Base-by-base conservation (phyloP, 2,329 filamentous ascomycete genomes). In the Chlorencoelia australis region DNA sequence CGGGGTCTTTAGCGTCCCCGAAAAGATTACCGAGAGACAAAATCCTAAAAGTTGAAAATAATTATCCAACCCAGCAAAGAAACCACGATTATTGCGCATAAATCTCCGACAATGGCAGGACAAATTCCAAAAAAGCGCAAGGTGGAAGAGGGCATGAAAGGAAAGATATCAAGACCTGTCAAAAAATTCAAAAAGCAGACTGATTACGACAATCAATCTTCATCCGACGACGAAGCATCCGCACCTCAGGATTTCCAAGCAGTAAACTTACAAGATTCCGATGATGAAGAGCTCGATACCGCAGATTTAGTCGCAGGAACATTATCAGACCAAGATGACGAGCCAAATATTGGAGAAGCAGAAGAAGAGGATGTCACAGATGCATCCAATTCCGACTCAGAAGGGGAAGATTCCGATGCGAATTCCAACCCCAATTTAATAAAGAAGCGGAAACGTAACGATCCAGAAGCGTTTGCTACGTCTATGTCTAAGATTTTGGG, bases 401-500 rank as follows among this genome's bases (percentile, higher is more conserved):
- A 54, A 11, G 55, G 54, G 10, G 57, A 56, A 7, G 53, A 54
- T 17, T 54, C 60, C 2, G 58, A 57, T 6, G 56, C 56, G 17
- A 63, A 65, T 9, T 62, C 66, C 14, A 62, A 61, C 25, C 57
- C 55, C 39, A 62, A 63, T 33, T 54, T 57, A 27, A 58, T 63
- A 45, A 55, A 55, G 24, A 82, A 76, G 53, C 76, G 79, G 10
- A 96, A 96, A 64, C 81, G 88, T 55, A 94, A 94, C 62, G 89
- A 98, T 60, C 88, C 91, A 3, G 68, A 72, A 45, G 87, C 85
- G 35, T 96, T 98, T 59, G 85, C 89, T 16, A 94, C 81, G 2
- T 94, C 87, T 33, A 86, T 98, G 52, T 82, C 83, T 49, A 94
- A 91, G 61, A 95, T 98, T 57, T 71, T 98, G 29, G 79, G 78